Percentiles rank a stretch among this genome's conserved stretches.
These are phyloP conservation scores for Protomyces lactucae-debilis DNA, from an alignment of 1,139 yeast genomes.

Conservation along the genomic window DNA sequence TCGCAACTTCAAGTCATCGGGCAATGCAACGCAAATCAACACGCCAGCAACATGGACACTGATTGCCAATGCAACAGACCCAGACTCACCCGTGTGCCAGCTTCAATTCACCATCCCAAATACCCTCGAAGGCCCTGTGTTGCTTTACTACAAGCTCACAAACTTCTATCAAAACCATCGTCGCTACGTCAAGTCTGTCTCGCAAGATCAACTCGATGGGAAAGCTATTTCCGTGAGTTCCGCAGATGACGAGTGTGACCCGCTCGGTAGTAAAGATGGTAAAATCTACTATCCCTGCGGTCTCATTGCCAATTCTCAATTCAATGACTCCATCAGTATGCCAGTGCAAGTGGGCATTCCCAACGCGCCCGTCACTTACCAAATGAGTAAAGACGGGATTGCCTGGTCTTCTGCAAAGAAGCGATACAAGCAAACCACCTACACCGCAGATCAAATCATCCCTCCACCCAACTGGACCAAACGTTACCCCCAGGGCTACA, in stretches of 20 bases:
- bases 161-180: slow-evolving; percentile 91
- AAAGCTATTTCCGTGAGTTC: slow-evolving; percentile 51
- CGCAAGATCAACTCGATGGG: slow-evolving; percentile 87
- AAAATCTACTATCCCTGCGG: slow-evolving; percentile 84
- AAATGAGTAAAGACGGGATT: slow-evolving; percentile 63
- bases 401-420: slow-evolving; percentile 81
- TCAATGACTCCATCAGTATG: slow-evolving; percentile 72
- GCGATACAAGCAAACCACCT: slow-evolving; percentile 73
- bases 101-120: slow-evolving; percentile 76
- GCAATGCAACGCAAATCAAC: slow-evolving; percentile 6
- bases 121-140: slow-evolving; percentile 69
- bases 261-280: slow-evolving; percentile 55
- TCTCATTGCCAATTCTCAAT: slow-evolving; percentile 83
- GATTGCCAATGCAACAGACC: slow-evolving; percentile 36
- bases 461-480: slow-evolving; percentile 97
- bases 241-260: slow-evolving; percentile 80
- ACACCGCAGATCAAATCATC: slow-evolving; percentile 64
- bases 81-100: slow-evolving; percentile 53
- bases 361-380: slow-evolving; percentile 32
- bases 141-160: slow-evolving; percentile 71
- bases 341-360: slow-evolving; percentile 52
- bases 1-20: slow-evolving; percentile 31
- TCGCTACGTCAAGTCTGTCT: slow-evolving; percentile 81
- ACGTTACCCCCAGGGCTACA: slow-evolving; percentile 83
- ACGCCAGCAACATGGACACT: slow-evolving; percentile 18